Percentiles rank a stretch among this genome's conserved stretches.
phyloP scores from a whole-genome alignment of 108 stramenopile species.

The Skeletonema tropicum region DNA sequence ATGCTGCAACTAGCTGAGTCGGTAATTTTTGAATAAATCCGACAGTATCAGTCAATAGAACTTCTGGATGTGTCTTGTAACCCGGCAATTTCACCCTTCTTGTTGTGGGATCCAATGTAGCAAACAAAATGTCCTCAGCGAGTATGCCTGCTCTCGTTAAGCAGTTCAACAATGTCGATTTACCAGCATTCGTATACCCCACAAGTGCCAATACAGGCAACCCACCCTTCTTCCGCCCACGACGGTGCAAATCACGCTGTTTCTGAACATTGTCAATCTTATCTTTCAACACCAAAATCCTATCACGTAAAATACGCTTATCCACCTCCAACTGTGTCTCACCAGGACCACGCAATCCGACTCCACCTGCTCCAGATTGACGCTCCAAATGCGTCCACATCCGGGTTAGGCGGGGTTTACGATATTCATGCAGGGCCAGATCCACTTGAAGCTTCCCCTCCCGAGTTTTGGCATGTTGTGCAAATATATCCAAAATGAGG shows the following conservation, averaged over 20 bases:
- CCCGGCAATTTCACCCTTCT: slow-evolving; percentile 94
- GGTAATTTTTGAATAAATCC: slow-evolving; percentile 98
- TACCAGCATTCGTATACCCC: slow-evolving; percentile 98
- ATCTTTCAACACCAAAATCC: slow-evolving; percentile 90
- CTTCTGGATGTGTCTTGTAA: slow-evolving; percentile 91
- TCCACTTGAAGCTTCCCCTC: slow-evolving; percentile 97
- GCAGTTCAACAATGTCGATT: slow-evolving; percentile 89
- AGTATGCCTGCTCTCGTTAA: slow-evolving; percentile 94
- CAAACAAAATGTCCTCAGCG: slow-evolving; percentile 95
- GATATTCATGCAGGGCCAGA: slow-evolving; percentile 92
- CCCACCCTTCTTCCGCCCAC: slow-evolving; percentile 69
- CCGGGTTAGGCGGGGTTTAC: slow-evolving; percentile 92
- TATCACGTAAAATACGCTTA: slow-evolving; percentile 88
- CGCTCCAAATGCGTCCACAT: slow-evolving; percentile 98
- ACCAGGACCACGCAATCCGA: slow-evolving; percentile 93
- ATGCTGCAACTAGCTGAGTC: slow-evolving; percentile 94
- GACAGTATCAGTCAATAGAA: slow-evolving; percentile 95
- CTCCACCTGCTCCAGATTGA: slow-evolving; percentile 91
- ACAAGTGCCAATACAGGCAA: slow-evolving; percentile 89
- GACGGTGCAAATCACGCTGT: slow-evolving; percentile 87
- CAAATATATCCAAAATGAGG: slow-evolving; percentile 96
- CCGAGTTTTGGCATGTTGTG: slow-evolving; percentile 92
- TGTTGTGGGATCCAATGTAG: slow-evolving; percentile 97
- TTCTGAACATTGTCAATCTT: slow-evolving; percentile 91
- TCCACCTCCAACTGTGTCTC: slow-evolving; percentile 96